Conservation (phyloP, 371 early-diverging fungal genomes). For the Mucor plumbeus region DNA sequence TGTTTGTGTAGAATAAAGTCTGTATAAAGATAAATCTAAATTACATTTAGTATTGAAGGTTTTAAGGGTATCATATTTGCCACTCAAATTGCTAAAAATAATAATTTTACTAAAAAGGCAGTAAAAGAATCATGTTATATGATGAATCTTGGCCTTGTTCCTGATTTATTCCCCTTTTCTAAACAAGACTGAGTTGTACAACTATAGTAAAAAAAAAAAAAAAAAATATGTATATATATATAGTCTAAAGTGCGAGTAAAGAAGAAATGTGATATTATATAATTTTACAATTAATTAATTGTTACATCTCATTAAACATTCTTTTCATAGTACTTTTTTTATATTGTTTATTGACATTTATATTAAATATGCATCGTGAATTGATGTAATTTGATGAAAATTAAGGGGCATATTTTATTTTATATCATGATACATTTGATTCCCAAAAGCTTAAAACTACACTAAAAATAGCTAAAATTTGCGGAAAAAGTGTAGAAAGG, state of each 20-base stretch:
- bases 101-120: neutral
- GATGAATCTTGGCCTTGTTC: neutral
- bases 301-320: neutral
- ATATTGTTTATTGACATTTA: neutral
- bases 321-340: neutral
- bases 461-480: too few species aligned
- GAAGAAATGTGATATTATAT: neutral
- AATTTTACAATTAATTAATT: neutral
- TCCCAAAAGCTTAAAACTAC: too few species aligned
- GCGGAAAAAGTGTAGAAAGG: too few species aligned
- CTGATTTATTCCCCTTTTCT: neutral
- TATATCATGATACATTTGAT: too few species aligned
- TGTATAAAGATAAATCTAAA: neutral
- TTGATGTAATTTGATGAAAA: constrained; percentile 4
- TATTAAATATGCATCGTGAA: neutral
- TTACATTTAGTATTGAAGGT: neutral
- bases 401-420: neutral
- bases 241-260: too few species aligned
- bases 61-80: neutral
- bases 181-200: neutral
- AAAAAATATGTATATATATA: too few species aligned
- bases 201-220: too few species aligned
- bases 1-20: neutral
- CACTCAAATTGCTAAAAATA: neutral
- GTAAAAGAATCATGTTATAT: neutral